These are phyloP conservation scores for Phytophthora pisi DNA, from an alignment of 352 stramenopile species.

Conservation along the genomic window DNA sequence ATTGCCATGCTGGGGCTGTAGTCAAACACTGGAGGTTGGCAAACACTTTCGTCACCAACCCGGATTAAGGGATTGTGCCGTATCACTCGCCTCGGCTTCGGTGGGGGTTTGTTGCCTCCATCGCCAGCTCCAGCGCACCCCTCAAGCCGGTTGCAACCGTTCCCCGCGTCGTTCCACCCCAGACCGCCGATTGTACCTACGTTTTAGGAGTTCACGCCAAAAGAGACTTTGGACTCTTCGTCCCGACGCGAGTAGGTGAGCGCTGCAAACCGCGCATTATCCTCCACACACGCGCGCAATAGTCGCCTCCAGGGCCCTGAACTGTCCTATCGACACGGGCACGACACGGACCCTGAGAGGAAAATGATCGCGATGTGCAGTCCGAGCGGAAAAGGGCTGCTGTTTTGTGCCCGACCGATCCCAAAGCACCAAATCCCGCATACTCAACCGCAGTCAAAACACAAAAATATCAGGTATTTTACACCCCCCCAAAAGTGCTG, in stretches of 20 bases:
- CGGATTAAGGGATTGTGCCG: neutral
- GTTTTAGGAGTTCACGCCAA: neutral
- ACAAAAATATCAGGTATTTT: slow-evolving; percentile 31
- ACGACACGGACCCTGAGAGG: slow-evolving; percentile 4
- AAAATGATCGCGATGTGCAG: slow-evolving; percentile 27
- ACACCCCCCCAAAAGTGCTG: slow-evolving; percentile 10
- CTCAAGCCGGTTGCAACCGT: slow-evolving; percentile 3
- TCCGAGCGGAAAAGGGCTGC: neutral
- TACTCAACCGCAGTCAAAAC: slow-evolving; percentile 1
- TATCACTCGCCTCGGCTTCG: neutral
- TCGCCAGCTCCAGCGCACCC: neutral
- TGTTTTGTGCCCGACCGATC: slow-evolving; percentile 2
- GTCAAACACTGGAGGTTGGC: neutral
- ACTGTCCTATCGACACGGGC: neutral
- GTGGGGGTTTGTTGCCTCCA: neutral
- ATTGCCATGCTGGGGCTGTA: neutral
- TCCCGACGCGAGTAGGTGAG: neutral
- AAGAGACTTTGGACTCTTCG: neutral
- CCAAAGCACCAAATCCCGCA: neutral
- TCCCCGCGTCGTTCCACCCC: slow-evolving; percentile 6
- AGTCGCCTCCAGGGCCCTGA: neutral
- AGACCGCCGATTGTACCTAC: neutral
- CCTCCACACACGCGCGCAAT: neutral
- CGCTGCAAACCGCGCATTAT: neutral
- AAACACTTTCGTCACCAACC: neutral